Evolutionary conservation across 805 yeast genomes (phyloP).

Genomic region (Yamadazyma phyllophila): DNA sequence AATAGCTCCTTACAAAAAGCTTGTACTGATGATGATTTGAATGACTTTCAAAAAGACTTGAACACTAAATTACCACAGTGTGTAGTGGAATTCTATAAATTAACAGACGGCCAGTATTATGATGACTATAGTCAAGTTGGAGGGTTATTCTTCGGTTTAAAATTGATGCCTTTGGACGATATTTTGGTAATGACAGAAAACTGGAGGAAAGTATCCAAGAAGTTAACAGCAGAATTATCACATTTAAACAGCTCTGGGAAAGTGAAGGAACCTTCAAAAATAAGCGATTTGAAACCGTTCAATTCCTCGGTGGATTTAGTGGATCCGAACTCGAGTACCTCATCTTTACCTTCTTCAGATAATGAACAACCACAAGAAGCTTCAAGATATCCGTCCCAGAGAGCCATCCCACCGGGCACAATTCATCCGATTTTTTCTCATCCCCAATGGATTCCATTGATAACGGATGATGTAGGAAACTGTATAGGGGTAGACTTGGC

Average conservation of each 20-base stretch:
- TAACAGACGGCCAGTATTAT: constrained; percentile 93
- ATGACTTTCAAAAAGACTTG: constrained; percentile 81
- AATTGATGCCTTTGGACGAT: constrained; percentile 76
- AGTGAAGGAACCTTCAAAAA: constrained; percentile 20
- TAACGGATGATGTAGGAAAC: constrained; percentile 87
- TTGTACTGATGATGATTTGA: constrained; percentile 76
- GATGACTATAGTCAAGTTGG: constrained; percentile 63
- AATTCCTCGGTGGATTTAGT: constrained; percentile 9
- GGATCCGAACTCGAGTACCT: constrained; percentile 4
- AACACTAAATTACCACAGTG: constrained; percentile 73
- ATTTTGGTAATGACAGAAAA: constrained; percentile 75
- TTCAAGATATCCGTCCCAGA: constrained; percentile 25
- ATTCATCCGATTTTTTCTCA: constrained; percentile 81
- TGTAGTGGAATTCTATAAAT: constrained; percentile 71
- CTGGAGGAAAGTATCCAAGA: constrained; percentile 75
- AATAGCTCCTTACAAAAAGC: constrained; percentile 73
- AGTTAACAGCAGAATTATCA: constrained; percentile 24
- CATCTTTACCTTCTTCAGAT: constrained; percentile 1
- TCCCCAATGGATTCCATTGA: constrained; percentile 87
- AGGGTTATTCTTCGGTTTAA: constrained; percentile 79
- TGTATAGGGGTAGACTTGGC: constrained; percentile 83
- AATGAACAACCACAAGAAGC: not conserved
- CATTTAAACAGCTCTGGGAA: constrained; percentile 19
- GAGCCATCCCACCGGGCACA: constrained; percentile 73
- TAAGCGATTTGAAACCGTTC: constrained; percentile 9